Base-by-base conservation (phyloP, 495 filamentous ascomycete genomes). In the Daldinia concentrica region DNA sequence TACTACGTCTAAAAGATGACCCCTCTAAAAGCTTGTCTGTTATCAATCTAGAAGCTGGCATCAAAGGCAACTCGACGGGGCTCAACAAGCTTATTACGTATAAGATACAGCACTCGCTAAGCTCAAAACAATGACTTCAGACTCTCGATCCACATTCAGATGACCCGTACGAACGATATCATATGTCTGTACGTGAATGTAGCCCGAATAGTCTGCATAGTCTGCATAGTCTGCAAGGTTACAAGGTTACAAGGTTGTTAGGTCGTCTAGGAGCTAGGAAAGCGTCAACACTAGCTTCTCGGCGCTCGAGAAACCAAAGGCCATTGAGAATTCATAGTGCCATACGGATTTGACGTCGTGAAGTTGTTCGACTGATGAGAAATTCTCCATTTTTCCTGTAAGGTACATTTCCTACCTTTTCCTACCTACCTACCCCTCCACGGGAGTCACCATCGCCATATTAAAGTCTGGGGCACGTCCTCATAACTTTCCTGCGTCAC, bases 391-490 rank as follows among this genome's bases (percentile, higher is more conserved):
- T 66, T 74, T 74, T 73, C 52, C 63, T 71, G 63, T 74, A 74
- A 74, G 71, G 71, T 71, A 74, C 71, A 39, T 63, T 57, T n/a
- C 50, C 30, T 34, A 36, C 30, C 14, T 52, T 34, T 34, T 36
- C 11, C 34, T 36, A 1, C 19, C 34, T 36, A 9, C 19, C 45
- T 56, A 66, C 62, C 71, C 66, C 71, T 69, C 66, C 62, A 69
- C 58, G 51, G 54, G 57, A 70, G 54, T 71, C 55, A 34, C 62
- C 57, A 66, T 63, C 71, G 36, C 36, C 63, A 71, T 74, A 74
- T 71, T 68, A 71, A 70, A 67, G 66, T 74, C 71, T 67, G 65
- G 70, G 70, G 70, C 61, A 65, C 65, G 39, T 57, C 70, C 69
- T 68, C 70, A 50, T 65, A 61, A n/a, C 60, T 58, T 62, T 66